Conservation (phyloP, 345 rosid species). For the Lumnitzera littorea region DNA sequence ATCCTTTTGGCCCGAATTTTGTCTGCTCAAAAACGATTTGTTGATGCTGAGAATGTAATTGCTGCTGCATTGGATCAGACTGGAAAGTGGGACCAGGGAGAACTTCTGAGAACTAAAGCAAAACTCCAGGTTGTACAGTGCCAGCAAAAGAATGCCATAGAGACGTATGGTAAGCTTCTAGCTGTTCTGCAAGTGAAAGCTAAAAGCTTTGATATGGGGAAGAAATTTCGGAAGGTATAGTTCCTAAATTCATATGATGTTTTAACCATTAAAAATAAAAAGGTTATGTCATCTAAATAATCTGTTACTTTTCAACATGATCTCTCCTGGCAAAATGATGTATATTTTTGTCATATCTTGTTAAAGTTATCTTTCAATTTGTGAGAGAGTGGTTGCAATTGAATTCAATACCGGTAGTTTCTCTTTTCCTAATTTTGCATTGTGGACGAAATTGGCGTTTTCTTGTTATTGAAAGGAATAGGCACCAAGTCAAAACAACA, state of each 20-base stretch:
- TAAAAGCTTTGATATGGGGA: conserved; percentile 34
- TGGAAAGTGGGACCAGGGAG: conserved; percentile 69
- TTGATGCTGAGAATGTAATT: conserved; percentile 50
- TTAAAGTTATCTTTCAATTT: too few relatives aligned
- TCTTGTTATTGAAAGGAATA: too few relatives aligned
- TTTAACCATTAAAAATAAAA: neutral
- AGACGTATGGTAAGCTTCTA: conserved; percentile 53
- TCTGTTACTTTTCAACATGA: too few relatives aligned
- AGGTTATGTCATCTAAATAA: too few relatives aligned
- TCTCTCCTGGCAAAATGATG: too few relatives aligned
- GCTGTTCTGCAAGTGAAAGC: conserved; percentile 57
- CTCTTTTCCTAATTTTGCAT: too few relatives aligned
- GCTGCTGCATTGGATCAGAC: conserved; percentile 59
- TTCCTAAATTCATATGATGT: neutral
- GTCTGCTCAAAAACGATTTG: conserved; percentile 53
- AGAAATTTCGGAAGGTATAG: conserved; percentile 35
- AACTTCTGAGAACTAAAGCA: conserved; percentile 63
- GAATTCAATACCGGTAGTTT: too few relatives aligned
- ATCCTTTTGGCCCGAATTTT: conserved; percentile 56
- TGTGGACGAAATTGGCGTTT: too few relatives aligned
- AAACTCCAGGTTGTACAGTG: conserved; percentile 65
- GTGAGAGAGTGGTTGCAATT: too few relatives aligned
- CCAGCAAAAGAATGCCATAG: conserved; percentile 34
- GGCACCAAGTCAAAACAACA: too few relatives aligned
- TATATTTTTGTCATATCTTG: too few relatives aligned